Base-by-base conservation (phyloP, 192 early-diverging fungal species). In the Linnemannia hyalina region DNA sequence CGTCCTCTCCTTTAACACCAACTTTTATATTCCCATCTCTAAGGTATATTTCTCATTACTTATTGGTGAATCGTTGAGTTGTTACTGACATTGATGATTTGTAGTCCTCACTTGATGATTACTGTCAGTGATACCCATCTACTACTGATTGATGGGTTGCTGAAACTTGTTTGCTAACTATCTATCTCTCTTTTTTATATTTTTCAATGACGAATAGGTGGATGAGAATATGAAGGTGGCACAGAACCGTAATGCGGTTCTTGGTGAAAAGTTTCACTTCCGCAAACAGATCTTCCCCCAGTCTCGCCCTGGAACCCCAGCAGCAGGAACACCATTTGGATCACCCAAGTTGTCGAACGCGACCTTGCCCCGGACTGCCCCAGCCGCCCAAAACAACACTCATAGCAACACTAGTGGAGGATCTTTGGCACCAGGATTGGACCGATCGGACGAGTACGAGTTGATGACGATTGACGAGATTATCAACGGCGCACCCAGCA, bases 11-110 rank as follows among this genome's bases (percentile, higher is more conserved):
- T 98, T 96, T 83, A 93, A 95, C 74, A 92, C 98, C 77, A 98
- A 99, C 90, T 94, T 99, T 81, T 99, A 99, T 92, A 96, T 98
- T 74, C 97, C 98, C 2, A 92, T 99, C 35, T 96, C 96, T 74
- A 97, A 98, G 92, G 96, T 96, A 88, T 49, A 40, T 22, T 35
- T 29, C 18, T 29, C 16, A 0, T 52, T 16, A 6, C 22, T 52
- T 15, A 52, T 52, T 18, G 18, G 5, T 52, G 49, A n/a, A 6
- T 40, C 6, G 38, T 40, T 40, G 38, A 40, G 38, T 40, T 40
- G 4, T 6, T 6, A 40, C 3, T 4, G 38, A 40, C 38, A 40
- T 3, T 40, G 38, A 40, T 40, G 38, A 40, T 3, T 3, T 40
- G 38, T 40, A 6, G 3, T 40, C 38, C 38, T 40, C 38, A 40